Base-by-base conservation (phyloP, 345 rosid genomes). In the Salix dunnii region DNA sequence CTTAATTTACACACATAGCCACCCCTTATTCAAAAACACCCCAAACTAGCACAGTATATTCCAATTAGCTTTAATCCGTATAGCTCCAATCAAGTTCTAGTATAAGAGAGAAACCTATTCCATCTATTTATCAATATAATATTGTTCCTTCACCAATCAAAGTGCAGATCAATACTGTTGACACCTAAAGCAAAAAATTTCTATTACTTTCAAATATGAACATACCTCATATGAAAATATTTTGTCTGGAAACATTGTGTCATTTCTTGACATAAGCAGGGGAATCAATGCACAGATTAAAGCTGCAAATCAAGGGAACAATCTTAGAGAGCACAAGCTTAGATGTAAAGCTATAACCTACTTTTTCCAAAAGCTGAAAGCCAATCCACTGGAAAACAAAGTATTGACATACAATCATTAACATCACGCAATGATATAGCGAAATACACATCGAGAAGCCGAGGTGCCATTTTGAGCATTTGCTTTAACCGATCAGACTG, bases 231-330 rank as follows among this genome's bases (percentile, higher is more conserved):
- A 90, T 68, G 94, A 76, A 81, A 88, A 95, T 38, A 58, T 85
- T 83, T 90, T 91, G 82, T 93, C 96, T 2, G 89, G 97, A 84
- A 90, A 95, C 67, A 91, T 69, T 55, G 89, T 84, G 30, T 94
- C 89, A 81, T 88, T 86, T 85, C 99, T 93, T 33, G 90, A 76
- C 98, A 93, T 91, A 60, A 95, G 87, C 73, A 88, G 84, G 82
- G 99, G 97, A 80, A 96, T 89, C 80, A 91, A 74, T 68, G 99
- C 96, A 74, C 99, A 96, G 65, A 91, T 86, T 80, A 96, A 74
- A 78, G 99, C 98, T 93, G 96, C 84, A 83, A 79, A 67, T 72
- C 80, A 9, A 82, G 33, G 42, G 64, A 82, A 70, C 40, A 70
- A 33, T 49, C 33, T 68, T 68, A 73, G 74, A 68, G 40, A 10